phyloP scores from a whole-genome alignment of 2,329 filamentous ascomycete species.

The Raffaelea deltoideospora region DNA sequence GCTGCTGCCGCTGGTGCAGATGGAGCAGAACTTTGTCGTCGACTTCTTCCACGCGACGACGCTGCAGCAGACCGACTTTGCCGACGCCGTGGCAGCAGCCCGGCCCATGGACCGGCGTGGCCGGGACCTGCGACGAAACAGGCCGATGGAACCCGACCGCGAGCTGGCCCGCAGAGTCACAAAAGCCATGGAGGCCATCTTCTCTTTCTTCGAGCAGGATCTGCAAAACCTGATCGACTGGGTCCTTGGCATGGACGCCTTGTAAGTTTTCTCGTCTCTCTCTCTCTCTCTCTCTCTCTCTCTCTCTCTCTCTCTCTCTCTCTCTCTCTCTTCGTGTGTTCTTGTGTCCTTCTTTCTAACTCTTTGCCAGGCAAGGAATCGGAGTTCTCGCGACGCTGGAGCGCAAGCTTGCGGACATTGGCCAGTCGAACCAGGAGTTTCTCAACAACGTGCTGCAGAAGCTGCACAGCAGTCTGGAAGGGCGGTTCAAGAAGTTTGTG shows the following conservation, averaged over 20 bases:
- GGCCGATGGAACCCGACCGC: conserved; percentile 78
- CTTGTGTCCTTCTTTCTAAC: too few relatives aligned
- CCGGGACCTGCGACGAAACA: conserved; percentile 56
- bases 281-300: neutral
- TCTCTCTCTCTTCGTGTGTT: neutral
- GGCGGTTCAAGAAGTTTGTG: conserved; percentile 73
- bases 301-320: neutral
- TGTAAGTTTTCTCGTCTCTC: conserved; percentile 39
- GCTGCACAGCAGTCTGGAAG: conserved; percentile 57
- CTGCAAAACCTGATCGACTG: conserved; percentile 71
- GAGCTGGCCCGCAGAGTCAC: conserved; percentile 71
- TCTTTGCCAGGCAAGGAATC: conserved; percentile 60
- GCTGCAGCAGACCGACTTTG: conserved; percentile 65
- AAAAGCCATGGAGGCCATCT: conserved; percentile 81
- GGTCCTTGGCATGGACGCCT: conserved; percentile 63
- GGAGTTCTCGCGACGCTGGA: conserved; percentile 73
- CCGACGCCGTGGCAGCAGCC: conserved; percentile 56
- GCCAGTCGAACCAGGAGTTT: conserved; percentile 88
- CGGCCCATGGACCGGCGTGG: conserved; percentile 54
- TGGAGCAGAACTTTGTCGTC: conserved; percentile 95
- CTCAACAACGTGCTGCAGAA: conserved; percentile 64
- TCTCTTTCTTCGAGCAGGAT: conserved; percentile 65
- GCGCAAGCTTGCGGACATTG: conserved; percentile 60
- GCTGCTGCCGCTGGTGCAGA: conserved; percentile 66
- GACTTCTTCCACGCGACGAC: conserved; percentile 95